These are phyloP conservation scores for Sporisorium reilianum DNA, from an alignment of 1,284 basidiomycete genomes.

Conservation along the genomic window DNA sequence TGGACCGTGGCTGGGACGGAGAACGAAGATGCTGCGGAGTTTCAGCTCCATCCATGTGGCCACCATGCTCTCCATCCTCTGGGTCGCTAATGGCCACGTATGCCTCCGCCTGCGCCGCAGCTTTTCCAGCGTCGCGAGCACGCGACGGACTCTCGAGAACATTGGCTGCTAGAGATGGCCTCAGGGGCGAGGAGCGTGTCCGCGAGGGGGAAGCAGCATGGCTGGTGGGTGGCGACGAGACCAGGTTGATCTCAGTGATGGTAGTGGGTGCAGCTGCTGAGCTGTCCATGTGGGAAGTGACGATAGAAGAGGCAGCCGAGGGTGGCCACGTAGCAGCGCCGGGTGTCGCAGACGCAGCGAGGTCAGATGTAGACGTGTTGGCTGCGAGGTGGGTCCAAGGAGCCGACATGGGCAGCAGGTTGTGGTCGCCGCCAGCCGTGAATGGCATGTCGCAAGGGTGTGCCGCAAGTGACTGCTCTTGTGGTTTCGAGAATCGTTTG, in stretches of 20 bases:
- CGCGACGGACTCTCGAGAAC: constrained; percentile 4
- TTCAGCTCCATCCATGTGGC: not conserved
- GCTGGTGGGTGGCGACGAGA: constrained; percentile 34
- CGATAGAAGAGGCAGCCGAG: constrained; percentile 23
- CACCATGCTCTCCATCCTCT: constrained; percentile 18
- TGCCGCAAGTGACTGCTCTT: not conserved
- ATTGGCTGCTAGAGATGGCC: constrained; percentile 19
- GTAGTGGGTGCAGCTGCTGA: constrained; percentile 19
- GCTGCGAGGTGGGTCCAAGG: constrained; percentile 8
- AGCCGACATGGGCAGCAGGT: constrained; percentile 20
- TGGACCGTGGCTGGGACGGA: not conserved
- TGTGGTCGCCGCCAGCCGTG: constrained; percentile 7
- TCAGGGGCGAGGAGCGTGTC: constrained; percentile 16
- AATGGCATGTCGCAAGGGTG: constrained; percentile 23
- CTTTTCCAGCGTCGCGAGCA: not conserved
- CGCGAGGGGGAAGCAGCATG: constrained; percentile 28
- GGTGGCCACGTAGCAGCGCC: constrained; percentile 31
- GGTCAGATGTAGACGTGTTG: constrained; percentile 3
- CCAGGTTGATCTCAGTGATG: constrained; percentile 32
- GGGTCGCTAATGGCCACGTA: constrained; percentile 27
- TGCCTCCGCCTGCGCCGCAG: not conserved
- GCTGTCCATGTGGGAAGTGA: constrained; percentile 24
- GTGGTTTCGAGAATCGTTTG: no score
- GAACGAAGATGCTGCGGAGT: constrained; percentile 4
- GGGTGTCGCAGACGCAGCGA: not conserved